Conservation (phyloP, 805 yeast genomes). For the Candida ovalis region DNA sequence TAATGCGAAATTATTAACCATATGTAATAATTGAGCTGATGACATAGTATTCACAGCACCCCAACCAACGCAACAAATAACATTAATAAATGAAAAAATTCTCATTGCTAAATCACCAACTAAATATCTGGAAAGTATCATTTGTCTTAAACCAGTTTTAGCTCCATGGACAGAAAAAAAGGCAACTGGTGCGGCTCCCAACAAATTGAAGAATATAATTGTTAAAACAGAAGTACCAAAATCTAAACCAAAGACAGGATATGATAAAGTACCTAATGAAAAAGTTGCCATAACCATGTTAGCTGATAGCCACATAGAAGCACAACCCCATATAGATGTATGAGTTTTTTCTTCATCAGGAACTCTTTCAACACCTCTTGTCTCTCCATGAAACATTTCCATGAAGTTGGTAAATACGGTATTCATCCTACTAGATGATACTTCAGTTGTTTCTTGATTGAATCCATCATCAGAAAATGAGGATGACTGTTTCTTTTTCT, state of each 20-base stretch:
- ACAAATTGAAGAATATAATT: slow-evolving; percentile 66
- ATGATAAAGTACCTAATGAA: slow-evolving; percentile 70
- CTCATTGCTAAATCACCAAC: slow-evolving; percentile 75
- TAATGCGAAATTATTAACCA: slow-evolving; percentile 59
- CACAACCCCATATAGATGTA: slow-evolving; percentile 61
- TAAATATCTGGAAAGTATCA: slow-evolving; percentile 74
- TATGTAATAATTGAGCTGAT: slow-evolving; percentile 77
- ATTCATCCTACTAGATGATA: slow-evolving; percentile 9
- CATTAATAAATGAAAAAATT: slow-evolving; percentile 71
- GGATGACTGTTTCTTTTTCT: slow-evolving; percentile 25
- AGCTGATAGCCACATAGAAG: slow-evolving; percentile 89
- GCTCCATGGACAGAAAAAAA: slow-evolving; percentile 81
- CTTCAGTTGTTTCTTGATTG: slow-evolving; percentile 20
- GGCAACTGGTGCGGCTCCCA: slow-evolving; percentile 81
- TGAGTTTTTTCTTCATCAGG: slow-evolving; percentile 76
- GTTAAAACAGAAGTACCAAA: slow-evolving; percentile 69
- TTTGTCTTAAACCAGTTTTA: slow-evolving; percentile 81
- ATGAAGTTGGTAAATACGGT: slow-evolving; percentile 22
- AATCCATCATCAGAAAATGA: slow-evolving; percentile 21
- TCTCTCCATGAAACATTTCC: slow-evolving; percentile 43
- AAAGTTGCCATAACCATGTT: slow-evolving; percentile 86
- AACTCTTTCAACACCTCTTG: slow-evolving; percentile 77
- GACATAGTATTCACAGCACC: slow-evolving; percentile 90
- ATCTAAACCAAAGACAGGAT: slow-evolving; percentile 56
- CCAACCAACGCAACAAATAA: slow-evolving; percentile 92